Evolutionary conservation across 441 rosid genomes (phyloP).

Genomic region (Bruguiera hainesii): DNA sequence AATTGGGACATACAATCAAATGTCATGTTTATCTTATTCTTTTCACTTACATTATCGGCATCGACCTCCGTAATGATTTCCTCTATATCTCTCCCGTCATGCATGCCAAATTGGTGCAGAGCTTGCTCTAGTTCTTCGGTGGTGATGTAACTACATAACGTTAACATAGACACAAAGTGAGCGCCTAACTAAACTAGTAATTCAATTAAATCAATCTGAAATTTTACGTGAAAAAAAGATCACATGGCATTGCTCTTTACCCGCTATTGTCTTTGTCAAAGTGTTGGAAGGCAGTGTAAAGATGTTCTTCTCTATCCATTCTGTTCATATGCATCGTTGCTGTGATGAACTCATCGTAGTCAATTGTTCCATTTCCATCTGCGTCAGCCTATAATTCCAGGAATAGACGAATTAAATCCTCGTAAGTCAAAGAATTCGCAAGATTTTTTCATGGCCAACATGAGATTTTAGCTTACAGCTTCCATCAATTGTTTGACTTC

Average conservation of each 20-base stretch:
- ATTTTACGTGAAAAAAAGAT: neutral
- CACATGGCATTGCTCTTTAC: constrained; percentile 25
- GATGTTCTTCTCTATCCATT: constrained; percentile 90
- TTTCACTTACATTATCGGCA: constrained; percentile 40
- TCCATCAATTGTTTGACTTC: constrained; percentile 82
- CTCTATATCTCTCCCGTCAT: constrained; percentile 66
- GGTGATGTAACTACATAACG: constrained; percentile 56
- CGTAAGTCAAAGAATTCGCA: too few species aligned
- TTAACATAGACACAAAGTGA: neutral
- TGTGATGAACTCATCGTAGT: constrained; percentile 87
- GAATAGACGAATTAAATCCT: neutral
- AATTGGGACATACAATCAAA: neutral
- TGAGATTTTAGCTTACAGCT: constrained; percentile 50
- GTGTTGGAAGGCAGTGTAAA: constrained; percentile 89
- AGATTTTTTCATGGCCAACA: too few species aligned
- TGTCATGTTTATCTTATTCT: too few species aligned
- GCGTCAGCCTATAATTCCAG: constrained; percentile 66
- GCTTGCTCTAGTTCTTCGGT: constrained; percentile 93
- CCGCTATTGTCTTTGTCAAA: constrained; percentile 97
- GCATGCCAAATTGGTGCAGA: constrained; percentile 74
- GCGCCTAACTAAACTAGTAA: neutral
- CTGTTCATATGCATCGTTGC: constrained; percentile 94
- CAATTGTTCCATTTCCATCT: constrained; percentile 90
- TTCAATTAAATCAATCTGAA: neutral
- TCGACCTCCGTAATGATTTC: constrained; percentile 86